These are phyloP conservation scores for Fagopyrum esculentum DNA, from an alignment of 148 eudicot genomes.

Conservation along the genomic window DNA sequence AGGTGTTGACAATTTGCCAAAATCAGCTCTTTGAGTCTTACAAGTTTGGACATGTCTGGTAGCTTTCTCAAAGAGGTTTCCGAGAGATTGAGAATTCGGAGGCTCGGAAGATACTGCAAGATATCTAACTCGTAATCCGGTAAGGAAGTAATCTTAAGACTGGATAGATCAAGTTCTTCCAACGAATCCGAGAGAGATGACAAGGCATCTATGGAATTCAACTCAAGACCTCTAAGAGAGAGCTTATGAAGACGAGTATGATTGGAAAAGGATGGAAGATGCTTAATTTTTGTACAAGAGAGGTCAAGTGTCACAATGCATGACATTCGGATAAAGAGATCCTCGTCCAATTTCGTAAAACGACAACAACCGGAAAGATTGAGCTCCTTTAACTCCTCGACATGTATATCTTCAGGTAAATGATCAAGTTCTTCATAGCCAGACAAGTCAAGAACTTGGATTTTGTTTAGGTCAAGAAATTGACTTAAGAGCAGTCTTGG, in stretches of 20 bases:
- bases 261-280: background rate
- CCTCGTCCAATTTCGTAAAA: background rate
- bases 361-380: background rate
- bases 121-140: background rate
- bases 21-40: background rate
- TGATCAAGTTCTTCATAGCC: too few species aligned
- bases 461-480: fast-evolving
- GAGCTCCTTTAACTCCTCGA: too few species aligned
- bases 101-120: background rate
- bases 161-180: background rate
- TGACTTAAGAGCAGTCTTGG: background rate
- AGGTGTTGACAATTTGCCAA: background rate
- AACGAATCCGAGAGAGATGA: background rate
- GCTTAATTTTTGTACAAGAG: background rate
- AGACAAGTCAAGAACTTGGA: background rate
- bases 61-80: background rate
- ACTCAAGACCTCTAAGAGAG: background rate
- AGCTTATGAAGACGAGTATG: background rate
- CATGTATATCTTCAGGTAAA: too few species aligned
- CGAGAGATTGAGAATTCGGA: conserved; percentile 3
- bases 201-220: background rate
- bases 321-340: background rate
- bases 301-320: background rate
- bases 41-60: background rate
- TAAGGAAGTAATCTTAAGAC: background rate